phyloP scores from a whole-genome alignment of 768 basidiomycete genomes.

The Suillus variegatus region DNA sequence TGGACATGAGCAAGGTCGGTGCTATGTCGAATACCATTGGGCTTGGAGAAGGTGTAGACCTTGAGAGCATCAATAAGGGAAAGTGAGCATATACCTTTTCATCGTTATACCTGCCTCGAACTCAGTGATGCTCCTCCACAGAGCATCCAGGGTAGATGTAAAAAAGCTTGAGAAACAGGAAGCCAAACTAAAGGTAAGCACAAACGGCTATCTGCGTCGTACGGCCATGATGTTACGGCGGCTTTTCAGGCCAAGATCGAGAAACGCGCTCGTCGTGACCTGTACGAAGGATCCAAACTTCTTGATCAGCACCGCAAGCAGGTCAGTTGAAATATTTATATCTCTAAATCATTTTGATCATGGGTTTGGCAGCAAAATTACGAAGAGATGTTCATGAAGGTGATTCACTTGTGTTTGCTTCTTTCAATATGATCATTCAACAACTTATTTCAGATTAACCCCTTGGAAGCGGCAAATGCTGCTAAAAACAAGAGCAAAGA shows the following conservation, averaged over 20 bases:
- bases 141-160: constrained; percentile 89
- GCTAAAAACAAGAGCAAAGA: constrained; percentile 97
- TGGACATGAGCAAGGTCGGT: constrained; percentile 82
- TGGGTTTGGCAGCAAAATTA: constrained; percentile 75
- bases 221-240: constrained; percentile 1
- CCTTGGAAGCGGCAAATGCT: constrained; percentile 74
- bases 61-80: constrained; percentile 93
- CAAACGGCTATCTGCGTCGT: neutral
- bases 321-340: constrained; percentile 38
- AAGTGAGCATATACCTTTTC: constrained; percentile 54
- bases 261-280: constrained; percentile 85
- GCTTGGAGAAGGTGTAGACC: constrained; percentile 79
- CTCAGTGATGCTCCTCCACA: constrained; percentile 30
- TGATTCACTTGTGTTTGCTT: constrained; percentile 21
- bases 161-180: constrained; percentile 97
- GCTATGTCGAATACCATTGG: constrained; percentile 80
- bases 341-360: constrained; percentile 1
- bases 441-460: constrained; percentile 68
- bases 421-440: neutral
- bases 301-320: constrained; percentile 92
- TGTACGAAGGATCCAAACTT: constrained; percentile 96
- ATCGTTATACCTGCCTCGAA: constrained; percentile 7
- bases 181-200: constrained; percentile 81
- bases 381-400: constrained; percentile 99
- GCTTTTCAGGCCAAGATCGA: constrained; percentile 85